These are phyloP conservation scores for Vanilla planifolia DNA, from an alignment of 106 monocot species.

Conservation along the genomic window DNA sequence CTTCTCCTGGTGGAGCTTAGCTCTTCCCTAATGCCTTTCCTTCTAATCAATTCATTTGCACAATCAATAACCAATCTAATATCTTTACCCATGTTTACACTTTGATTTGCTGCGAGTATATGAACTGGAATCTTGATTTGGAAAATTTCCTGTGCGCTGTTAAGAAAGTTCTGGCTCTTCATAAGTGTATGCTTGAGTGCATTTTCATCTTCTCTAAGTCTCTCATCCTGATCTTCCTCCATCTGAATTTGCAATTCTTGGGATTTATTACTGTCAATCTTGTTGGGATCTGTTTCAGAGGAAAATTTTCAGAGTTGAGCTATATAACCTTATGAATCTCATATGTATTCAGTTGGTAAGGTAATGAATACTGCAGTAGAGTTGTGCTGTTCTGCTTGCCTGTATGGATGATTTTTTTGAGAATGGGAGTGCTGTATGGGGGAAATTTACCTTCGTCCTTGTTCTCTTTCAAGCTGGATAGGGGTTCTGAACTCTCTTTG, in stretches of 20 bases:
- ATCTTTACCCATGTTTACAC: slow-evolving; percentile 15
- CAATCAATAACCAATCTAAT: slow-evolving; percentile 36
- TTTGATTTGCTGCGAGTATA: slow-evolving; percentile 18
- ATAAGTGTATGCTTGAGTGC: slow-evolving; percentile 39
- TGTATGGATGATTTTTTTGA: no score
- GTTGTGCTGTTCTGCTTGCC: no score
- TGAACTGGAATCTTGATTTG: slow-evolving; percentile 30
- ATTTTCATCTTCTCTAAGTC: slow-evolving; percentile 40
- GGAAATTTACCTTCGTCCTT: slow-evolving; percentile 22
- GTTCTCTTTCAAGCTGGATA: slow-evolving; percentile 6
- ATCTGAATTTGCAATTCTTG: slow-evolving; percentile 4
- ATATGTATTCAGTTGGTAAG: neutral
- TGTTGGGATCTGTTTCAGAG: neutral
- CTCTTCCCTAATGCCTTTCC: slow-evolving; percentile 43
- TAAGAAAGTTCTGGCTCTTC: slow-evolving; percentile 38
- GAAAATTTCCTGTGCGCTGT: slow-evolving; percentile 38
- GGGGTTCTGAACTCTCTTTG: slow-evolving; percentile 8
- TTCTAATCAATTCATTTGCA: slow-evolving; percentile 54
- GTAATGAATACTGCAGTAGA: no score
- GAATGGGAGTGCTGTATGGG: no score
- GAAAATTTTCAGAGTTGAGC: neutral
- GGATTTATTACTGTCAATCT: neutral
- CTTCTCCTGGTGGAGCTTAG: neutral
- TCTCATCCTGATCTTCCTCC: slow-evolving; percentile 12
- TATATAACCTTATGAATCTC: no score